Evolutionary conservation across 1,284 basidiomycete genomes (phyloP), one percentile per base, ranked within the genome.

Genomic region (Lentinula novae-zelandiae): DNA sequence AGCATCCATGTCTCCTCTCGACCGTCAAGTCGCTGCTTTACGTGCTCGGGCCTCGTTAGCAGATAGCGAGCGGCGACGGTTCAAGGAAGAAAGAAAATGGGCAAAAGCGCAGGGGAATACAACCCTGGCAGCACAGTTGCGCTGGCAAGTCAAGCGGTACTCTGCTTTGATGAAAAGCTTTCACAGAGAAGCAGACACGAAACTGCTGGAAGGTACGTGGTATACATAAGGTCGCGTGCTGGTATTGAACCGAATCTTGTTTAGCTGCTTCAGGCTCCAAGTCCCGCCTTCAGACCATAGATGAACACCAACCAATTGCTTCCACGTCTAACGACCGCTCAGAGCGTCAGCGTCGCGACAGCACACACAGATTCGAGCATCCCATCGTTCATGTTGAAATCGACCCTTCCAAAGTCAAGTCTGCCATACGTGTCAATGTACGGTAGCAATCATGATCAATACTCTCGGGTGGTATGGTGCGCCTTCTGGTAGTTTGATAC

Each of bases 21-120:
- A 90, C 69, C 83, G 86, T 36, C 87, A 90, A 67, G 80, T 92
- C 17, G 85, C 86, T 22, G 77, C 83, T 13, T 78, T 93, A 33
- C 82, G 90, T 56, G 84, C 89, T 49, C 82, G 88, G 40, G 90
- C 90, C 17, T 87, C 87, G 22, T 73, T 91, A 60, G 90, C 91
- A 22, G 91, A 92, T 66, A 90, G 85, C 63, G 90, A 93, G 72
- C 83, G 89, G 38, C 80, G 90, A 52, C 79, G 90, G 60, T 90
- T 86, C 75, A 89, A 86, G 75, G 90, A 93, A 72, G 90, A 93
- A 72, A 81, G 84, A 67, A 90, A 92, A 71, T 93, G 90, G 90
- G 90, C 90, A 2, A 69, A 86, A 55, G 87, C 88, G 33, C 83
- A 88, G 70, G 89, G 89, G 0, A 91, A 93, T 69, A 67, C 75